phyloP scores from a whole-genome alignment of 345 rosid genomes.

The Hevea brasiliensis region DNA sequence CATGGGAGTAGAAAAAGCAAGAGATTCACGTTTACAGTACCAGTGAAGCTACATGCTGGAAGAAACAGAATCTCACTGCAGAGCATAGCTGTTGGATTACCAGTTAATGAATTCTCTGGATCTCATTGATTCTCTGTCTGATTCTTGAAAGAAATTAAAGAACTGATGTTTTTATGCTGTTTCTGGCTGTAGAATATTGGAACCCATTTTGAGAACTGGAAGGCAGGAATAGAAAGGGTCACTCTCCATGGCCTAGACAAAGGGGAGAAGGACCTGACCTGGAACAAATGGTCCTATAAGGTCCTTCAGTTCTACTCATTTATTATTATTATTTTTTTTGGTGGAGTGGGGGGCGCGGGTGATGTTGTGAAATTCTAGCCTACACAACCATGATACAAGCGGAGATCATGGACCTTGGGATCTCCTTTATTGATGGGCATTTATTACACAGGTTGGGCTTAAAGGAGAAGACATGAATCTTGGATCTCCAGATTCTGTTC shows the following conservation, averaged over 20 bases:
- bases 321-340: too few relatives aligned
- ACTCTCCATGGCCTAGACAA: conserved; percentile 23
- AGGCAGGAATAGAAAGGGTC: conserved; percentile 26
- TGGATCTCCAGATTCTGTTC: conserved; percentile 2
- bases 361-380: too few relatives aligned
- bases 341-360: too few relatives aligned
- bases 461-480: conserved; percentile 28
- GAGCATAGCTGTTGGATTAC: conserved; percentile 34
- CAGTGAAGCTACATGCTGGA: conserved; percentile 24
- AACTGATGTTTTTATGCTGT: background rate
- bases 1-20: conserved; percentile 21
- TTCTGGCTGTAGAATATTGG: conserved; percentile 23
- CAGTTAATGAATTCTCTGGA: conserved; percentile 16
- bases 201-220: conserved; percentile 27
- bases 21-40: conserved; percentile 23
- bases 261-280: conserved; percentile 22
- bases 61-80: conserved; percentile 27
- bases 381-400: too few relatives aligned
- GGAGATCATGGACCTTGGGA: too few relatives aligned
- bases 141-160: too few relatives aligned
- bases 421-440: background rate
- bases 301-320: background rate
- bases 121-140: background rate
- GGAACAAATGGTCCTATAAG: conserved; percentile 32
- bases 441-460: conserved; percentile 21